phyloP scores from a whole-genome alignment of 1,139 yeast genomes.

The Protomyces arabidopsidicola region DNA sequence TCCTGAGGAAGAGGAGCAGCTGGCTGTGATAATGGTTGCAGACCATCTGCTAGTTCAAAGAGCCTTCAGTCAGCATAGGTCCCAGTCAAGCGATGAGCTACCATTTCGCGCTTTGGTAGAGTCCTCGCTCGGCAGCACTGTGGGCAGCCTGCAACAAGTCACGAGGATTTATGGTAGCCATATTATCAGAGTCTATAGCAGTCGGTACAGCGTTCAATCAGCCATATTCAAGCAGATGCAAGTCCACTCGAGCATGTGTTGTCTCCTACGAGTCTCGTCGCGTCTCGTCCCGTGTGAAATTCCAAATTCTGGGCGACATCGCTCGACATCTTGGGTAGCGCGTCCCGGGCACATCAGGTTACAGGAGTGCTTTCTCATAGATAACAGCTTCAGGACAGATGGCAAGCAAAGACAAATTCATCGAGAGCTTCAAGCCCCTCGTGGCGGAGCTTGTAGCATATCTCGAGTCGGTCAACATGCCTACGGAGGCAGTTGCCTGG shows the following conservation, averaged over 20 bases:
- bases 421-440: slow-evolving; percentile 67
- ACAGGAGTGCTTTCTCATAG: too few relatives aligned
- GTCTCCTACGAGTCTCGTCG: too few relatives aligned
- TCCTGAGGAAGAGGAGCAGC: too few relatives aligned
- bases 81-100: neutral
- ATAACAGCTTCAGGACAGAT: neutral
- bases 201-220: too few relatives aligned
- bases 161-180: too few relatives aligned
- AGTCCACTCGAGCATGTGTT: too few relatives aligned
- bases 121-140: neutral
- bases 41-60: neutral
- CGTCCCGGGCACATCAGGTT: too few relatives aligned
- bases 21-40: neutral
- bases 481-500: slow-evolving; percentile 84
- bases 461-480: slow-evolving; percentile 69
- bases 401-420: slow-evolving; percentile 48
- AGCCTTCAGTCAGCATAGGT: neutral
- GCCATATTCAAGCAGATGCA: too few relatives aligned
- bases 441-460: slow-evolving; percentile 69
- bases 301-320: too few relatives aligned
- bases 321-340: too few relatives aligned
- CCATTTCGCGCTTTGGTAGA: neutral
- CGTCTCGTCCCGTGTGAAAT: too few relatives aligned
- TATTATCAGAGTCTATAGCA: too few relatives aligned
- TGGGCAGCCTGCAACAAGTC: neutral